Percentiles rank a stretch among this genome's conserved stretches.
These are phyloP conservation scores for Schoenoplectus triqueter DNA, from an alignment of 202 grass and related monocot species.

Conservation along the genomic window DNA sequence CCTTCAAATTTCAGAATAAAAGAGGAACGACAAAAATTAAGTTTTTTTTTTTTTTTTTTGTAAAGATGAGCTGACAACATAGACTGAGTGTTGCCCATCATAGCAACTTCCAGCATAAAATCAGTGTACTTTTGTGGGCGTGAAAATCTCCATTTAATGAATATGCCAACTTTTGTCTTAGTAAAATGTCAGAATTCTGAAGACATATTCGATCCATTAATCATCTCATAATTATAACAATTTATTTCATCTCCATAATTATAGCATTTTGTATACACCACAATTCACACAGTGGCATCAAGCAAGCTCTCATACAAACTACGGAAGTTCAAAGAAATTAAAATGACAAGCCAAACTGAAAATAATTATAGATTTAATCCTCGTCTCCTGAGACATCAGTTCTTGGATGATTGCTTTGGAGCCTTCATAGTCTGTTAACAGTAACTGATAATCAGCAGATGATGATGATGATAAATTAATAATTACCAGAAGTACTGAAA, in stretches of 20 bases:
- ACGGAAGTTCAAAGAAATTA: not conserved
- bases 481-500: not conserved
- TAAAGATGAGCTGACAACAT: not conserved
- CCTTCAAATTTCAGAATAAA: not conserved
- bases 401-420: slow-evolving; percentile 32
- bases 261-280: slow-evolving; percentile 28
- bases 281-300: slow-evolving; percentile 33
- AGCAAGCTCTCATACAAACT: slow-evolving; percentile 21
- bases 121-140: too few relatives aligned
- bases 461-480: not conserved
- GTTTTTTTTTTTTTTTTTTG: not conserved
- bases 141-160: not conserved
- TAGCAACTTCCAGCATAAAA: too few relatives aligned
- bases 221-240: slow-evolving; percentile 10
- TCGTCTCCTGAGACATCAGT: not conserved
- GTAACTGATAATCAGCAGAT: not conserved
- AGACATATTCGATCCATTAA: not conserved
- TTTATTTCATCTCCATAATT: slow-evolving; percentile 37
- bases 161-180: not conserved
- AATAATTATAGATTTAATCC: not conserved
- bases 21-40: not conserved
- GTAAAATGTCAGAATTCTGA: not conserved
- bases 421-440: slow-evolving; percentile 36
- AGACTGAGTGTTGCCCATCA: too few relatives aligned
- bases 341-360: slow-evolving; percentile 28